A percentile compares a stretch with the other conserved stretches of the same genome.
phyloP scores from a whole-genome alignment of 306 rosid species.

The Sesbania bispinosa region DNA sequence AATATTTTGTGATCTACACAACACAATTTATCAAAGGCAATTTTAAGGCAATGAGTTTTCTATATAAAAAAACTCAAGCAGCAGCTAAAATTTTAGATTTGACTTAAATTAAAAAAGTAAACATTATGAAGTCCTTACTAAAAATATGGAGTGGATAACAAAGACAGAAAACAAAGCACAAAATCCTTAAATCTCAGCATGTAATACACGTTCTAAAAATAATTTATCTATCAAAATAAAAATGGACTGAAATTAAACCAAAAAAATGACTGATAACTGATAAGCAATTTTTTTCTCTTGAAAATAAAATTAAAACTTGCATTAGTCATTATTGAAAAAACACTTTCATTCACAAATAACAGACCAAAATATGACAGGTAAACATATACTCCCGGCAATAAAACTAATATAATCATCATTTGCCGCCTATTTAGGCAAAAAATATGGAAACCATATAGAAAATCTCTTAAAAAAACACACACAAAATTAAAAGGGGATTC shows the following conservation, averaged over 20 bases:
- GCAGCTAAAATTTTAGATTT: not conserved
- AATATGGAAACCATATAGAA: not conserved
- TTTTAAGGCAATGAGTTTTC: not conserved
- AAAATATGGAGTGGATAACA: not conserved
- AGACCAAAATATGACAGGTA: slow-evolving; percentile 10
- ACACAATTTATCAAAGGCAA: not conserved
- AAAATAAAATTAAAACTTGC: not conserved
- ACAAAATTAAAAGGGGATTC: not conserved
- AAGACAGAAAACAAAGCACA: not conserved
- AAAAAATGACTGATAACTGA: no score
- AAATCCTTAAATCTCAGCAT: not conserved
- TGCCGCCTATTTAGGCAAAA: not conserved
- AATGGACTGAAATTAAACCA: not conserved
- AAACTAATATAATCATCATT: not conserved
- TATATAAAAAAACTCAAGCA: not conserved
- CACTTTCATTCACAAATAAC: not conserved
- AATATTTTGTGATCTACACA: no score
- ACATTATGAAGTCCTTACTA: no score
- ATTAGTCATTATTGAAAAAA: not conserved
- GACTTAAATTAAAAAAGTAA: not conserved
- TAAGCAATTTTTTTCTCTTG: not conserved
- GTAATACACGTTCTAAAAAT: not conserved
- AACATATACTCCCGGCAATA: not conserved
- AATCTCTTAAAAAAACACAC: not conserved
- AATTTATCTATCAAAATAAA: not conserved